Evolutionary conservation across 176 grass and related monocot genomes (phyloP), one percentile per base, ranked within the genome.

Genomic region (Rhynchospora breviuscula): DNA sequence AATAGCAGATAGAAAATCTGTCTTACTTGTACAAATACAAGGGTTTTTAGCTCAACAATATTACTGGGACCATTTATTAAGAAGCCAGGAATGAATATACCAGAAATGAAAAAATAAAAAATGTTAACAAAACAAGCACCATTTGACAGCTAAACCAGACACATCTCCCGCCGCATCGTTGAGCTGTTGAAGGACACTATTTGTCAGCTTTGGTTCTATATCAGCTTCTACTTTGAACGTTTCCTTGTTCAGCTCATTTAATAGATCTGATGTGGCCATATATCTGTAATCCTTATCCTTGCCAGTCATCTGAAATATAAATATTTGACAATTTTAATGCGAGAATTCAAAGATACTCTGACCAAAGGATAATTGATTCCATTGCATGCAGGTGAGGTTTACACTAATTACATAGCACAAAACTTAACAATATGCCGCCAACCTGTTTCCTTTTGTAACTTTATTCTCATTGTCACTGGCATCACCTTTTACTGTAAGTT

Each of bases 241-340:
- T 25, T 93, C 88, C 81, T 84, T 97, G 85, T 87, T 89, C 84
- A 97, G 86, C 83, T 97, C 94, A 78, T 85, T 91, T 62, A 97
- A 86, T 23, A 97, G 87, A 91, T 97, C 91, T 22, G 94, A 97
- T 67, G 94, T 97, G 83, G 94, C 94, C 94, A 97, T 97, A 85
- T 97, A 97, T 88, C 91, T 91, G 67, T 97, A 97, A 78, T 97
- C 94, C 82, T 97, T 97, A 84, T 97, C 94, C 76, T 97, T 97
- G 52, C 94, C 94, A 8, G 89, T 97, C 94, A 97, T 97, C 91
- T 97, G 82, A 78, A 65, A 79, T 51, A 9, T 46, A n/a, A 5
- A 48, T 8, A 87, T 89, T 85, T 59, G 51, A 85, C 29, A 62
- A 81, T 12, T 81, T 86, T 49, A 83, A 40, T 84, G 80, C 22